These are phyloP conservation scores for Huntiella moniliformis DNA, from an alignment of 2,329 filamentous ascomycete species.

Conservation along the genomic window DNA sequence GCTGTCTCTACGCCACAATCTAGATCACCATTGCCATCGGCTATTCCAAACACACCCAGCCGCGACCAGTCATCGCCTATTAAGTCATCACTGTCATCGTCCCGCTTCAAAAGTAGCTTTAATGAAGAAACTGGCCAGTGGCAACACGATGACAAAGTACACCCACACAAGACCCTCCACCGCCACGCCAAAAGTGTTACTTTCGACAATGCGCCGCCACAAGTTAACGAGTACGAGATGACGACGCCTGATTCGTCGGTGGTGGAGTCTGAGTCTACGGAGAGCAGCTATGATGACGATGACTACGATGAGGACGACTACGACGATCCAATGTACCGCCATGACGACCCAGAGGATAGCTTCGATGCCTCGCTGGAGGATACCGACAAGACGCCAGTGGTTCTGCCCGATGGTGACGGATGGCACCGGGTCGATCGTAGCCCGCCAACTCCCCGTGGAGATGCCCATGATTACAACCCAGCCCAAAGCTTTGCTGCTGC, in stretches of 20 bases:
- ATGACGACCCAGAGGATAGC: constrained; percentile 50
- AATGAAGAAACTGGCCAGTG: constrained; percentile 51
- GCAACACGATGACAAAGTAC: constrained; percentile 44
- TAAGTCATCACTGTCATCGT: constrained; percentile 69
- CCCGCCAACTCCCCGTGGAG: constrained; percentile 18
- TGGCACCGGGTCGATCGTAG: constrained; percentile 58
- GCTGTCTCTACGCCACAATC: constrained; percentile 9
- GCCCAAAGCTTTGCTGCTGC: constrained; percentile 23
- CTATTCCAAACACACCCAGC: constrained; percentile 34
- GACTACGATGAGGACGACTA: constrained; percentile 57
- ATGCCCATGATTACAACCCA: constrained; percentile 36
- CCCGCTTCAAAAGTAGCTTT: constrained; percentile 46
- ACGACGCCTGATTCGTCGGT: constrained; percentile 92
- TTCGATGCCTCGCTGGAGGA: constrained; percentile 93
- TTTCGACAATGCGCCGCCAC: constrained; percentile 81
- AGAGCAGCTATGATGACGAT: constrained; percentile 80
- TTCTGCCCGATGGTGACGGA: constrained; percentile 63
- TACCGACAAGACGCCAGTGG: constrained; percentile 90
- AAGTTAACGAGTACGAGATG: constrained; percentile 97
- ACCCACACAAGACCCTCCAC: constrained; percentile 49
- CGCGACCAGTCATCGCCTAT: constrained; percentile 60
- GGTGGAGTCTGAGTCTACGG: constrained; percentile 70
- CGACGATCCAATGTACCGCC: constrained; percentile 36
- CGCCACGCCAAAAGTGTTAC: constrained; percentile 93
- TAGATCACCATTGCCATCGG: constrained; percentile 13